phyloP scores from a whole-genome alignment of 2,329 filamentous ascomycete genomes.

The Fusarium sp. region DNA sequence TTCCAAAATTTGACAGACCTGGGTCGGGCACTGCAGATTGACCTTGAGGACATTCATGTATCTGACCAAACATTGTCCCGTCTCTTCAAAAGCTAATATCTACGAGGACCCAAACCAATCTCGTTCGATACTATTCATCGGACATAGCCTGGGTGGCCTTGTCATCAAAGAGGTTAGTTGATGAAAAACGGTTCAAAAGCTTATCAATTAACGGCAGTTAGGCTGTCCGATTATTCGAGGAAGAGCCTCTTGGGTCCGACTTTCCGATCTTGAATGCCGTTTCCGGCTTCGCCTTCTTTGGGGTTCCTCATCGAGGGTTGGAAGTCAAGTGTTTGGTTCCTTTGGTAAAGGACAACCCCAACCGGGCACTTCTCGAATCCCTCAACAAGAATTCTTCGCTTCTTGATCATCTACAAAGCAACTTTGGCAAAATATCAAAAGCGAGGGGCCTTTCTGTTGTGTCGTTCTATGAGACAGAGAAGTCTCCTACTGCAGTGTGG shows the following conservation, averaged over 20 bases:
- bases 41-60: neutral
- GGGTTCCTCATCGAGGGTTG: neutral
- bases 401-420: neutral
- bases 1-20: neutral
- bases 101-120: neutral
- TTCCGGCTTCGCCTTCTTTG: neutral
- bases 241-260: neutral
- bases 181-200: fast-evolving
- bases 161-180: neutral
- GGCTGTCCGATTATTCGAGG: neutral
- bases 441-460: fast-evolving
- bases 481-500: neutral
- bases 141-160: neutral
- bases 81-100: fast-evolving
- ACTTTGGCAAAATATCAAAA: neutral
- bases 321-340: neutral
- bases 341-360: neutral
- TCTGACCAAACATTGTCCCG: fast-evolving
- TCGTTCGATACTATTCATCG: neutral
- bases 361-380: neutral
- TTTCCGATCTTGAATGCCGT: fast-evolving
- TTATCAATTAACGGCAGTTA: fast-evolving
- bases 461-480: neutral
- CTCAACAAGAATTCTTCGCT: neutral
- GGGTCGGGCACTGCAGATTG: neutral